Conservation (phyloP, 1,284 basidiomycete genomes). For the Phlebopus sp. region DNA sequence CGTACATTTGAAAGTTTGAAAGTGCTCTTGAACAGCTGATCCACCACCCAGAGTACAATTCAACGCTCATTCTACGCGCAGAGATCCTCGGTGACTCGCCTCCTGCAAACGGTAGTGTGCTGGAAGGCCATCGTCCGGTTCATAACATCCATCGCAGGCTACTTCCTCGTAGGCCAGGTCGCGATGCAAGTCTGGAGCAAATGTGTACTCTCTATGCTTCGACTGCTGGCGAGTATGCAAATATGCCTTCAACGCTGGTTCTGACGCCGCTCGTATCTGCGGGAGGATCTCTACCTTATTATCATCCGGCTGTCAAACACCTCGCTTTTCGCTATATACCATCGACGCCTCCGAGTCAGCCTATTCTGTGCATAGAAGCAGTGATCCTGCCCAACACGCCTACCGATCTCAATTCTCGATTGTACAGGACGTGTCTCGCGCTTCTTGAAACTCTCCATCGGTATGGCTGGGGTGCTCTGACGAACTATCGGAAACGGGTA, state of each 20-base stretch:
- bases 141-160: conserved; percentile 59
- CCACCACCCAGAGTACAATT: conserved; percentile 81
- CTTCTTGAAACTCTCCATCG: conserved; percentile 82
- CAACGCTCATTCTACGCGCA: conserved; percentile 76
- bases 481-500: conserved; percentile 84
- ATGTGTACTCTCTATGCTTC: conserved; percentile 64
- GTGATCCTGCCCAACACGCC: conserved; percentile 52
- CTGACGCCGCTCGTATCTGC: conserved; percentile 57
- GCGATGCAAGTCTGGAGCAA: conserved; percentile 69
- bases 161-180: conserved; percentile 68
- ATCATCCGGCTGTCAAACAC: conserved; percentile 72
- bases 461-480: conserved; percentile 80
- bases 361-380: conserved; percentile 49
- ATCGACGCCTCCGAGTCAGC: conserved; percentile 7
- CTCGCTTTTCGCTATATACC: conserved; percentile 69
- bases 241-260: conserved; percentile 46
- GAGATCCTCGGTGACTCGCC: conserved; percentile 54
- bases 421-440: conserved; percentile 78
- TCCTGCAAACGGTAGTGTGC: conserved; percentile 27
- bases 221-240: conserved; percentile 15
- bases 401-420: conserved; percentile 53
- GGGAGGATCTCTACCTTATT: conserved; percentile 62
- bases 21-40: conserved; percentile 61
- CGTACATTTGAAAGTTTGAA: conserved; percentile 51
- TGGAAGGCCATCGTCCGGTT: conserved; percentile 41